Evolutionary conservation across 345 rosid genomes (phyloP).

Genomic region (Eucalyptus caleyi): DNA sequence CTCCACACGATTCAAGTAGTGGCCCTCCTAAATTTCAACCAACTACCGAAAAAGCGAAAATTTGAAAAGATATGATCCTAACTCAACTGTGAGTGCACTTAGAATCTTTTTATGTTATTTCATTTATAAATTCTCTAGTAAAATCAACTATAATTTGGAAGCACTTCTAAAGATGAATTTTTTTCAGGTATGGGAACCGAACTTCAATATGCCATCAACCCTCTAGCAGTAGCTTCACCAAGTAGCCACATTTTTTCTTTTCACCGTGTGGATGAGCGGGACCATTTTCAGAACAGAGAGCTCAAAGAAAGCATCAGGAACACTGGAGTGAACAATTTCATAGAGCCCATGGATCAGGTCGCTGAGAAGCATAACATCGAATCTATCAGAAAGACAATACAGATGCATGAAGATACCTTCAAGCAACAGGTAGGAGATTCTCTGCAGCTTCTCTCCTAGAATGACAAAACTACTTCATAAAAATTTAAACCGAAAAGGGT

Average conservation of each 20-base stretch:
- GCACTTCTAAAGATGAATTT: not conserved
- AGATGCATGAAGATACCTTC: constrained; percentile 65
- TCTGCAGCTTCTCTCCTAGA: not conserved
- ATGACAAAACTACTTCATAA: not conserved
- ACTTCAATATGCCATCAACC: constrained; percentile 23
- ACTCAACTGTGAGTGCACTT: not conserved
- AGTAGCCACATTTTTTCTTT: constrained; percentile 11
- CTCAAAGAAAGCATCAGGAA: constrained; percentile 1
- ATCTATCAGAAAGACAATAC: constrained; percentile 66
- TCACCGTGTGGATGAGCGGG: constrained; percentile 30
- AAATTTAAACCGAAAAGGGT: not conserved
- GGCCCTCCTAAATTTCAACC: not conserved
- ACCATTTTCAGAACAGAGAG: constrained; percentile 2
- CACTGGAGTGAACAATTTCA: not conserved
- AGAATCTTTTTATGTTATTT: not conserved
- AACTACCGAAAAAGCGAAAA: not conserved
- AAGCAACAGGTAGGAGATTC: constrained; percentile 51
- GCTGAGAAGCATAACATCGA: constrained; percentile 35
- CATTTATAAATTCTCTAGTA: not conserved
- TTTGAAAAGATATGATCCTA: not conserved
- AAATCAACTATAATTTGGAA: not conserved
- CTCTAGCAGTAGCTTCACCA: constrained; percentile 18
- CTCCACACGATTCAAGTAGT: not conserved
- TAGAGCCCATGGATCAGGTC: constrained; percentile 25
- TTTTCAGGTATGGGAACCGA: constrained; percentile 79